phyloP scores from a whole-genome alignment of 192 early-diverging fungal species.

The Coemansia sp. region DNA sequence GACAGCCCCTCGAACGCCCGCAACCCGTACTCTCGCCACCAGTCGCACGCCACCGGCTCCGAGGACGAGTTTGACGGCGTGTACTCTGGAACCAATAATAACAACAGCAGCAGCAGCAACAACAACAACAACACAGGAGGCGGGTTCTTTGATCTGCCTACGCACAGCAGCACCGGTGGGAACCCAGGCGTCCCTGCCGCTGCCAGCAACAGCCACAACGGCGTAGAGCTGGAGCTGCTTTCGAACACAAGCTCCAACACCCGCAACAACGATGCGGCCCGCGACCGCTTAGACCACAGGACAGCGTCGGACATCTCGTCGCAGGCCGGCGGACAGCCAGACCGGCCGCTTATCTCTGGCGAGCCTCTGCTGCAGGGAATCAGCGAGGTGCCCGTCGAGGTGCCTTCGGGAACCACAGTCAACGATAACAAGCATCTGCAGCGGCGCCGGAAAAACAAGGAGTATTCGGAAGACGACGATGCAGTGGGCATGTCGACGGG shows the following conservation, averaged over 20 bases:
- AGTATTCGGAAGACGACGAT: constrained; percentile 23
- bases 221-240: constrained; percentile 50
- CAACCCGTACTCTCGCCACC: constrained; percentile 5
- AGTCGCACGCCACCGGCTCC: constrained; percentile 12
- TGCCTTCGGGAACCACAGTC: constrained; percentile 10
- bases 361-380: constrained; percentile 44
- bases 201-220: background rate
- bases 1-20: constrained; percentile 3
- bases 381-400: constrained; percentile 26
- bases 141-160: constrained; percentile 29
- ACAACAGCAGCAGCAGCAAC: background rate
- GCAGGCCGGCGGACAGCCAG: constrained; percentile 36
- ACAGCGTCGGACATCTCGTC: constrained; percentile 51
- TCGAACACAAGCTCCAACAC: constrained; percentile 50
- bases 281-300: constrained; percentile 45
- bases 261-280: constrained; percentile 37
- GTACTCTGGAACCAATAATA: constrained; percentile 5
- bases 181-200: too few species aligned
- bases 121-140: background rate
- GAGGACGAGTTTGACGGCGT: constrained; percentile 41
- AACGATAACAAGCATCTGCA: constrained; percentile 27
- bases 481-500: constrained; percentile 9
- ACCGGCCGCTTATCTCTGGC: constrained; percentile 46
- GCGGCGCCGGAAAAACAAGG: constrained; percentile 16
- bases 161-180: constrained; percentile 9